Base-by-base conservation (phyloP, 1,139 yeast species). In the Lizanozyma gosingica region DNA sequence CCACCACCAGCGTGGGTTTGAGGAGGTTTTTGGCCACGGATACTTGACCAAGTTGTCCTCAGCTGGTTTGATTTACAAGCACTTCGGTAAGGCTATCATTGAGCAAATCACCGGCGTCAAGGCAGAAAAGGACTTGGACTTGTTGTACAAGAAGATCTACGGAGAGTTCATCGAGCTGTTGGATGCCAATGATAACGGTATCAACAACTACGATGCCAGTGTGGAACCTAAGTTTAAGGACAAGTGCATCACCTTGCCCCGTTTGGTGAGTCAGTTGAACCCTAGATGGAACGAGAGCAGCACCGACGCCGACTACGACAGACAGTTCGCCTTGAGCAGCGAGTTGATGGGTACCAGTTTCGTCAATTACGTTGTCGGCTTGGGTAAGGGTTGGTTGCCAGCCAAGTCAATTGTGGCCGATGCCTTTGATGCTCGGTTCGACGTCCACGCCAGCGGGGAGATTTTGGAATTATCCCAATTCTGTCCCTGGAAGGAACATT, bases 111-210 rank as follows among this genome's bases (percentile, higher is more conserved):
- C 67, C 47, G 51, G 55, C 18, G 54, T 62, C 43, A 57, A 65
- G 14, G 48, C 56, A 3, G 55, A 62, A 11, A 62, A 67, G 34
- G 62, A 67, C n/a, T 33, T 33, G 35, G 83, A 81, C 18, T 62
- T 79, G 36, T 65, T 92, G 43, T 86, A 83, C 60, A 71, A 72
- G 40, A 84, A 84, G 59, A 69, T 90, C 14, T 92, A 92, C 67
- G 76, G 77, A 47, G 94, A 84, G 48, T 88, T 92, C 54, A 69
- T 92, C 45, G 98, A 90, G 60, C 81, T 95, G 17, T 73, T 92
- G 40, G 99, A 92, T 64, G 98, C 97, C 42, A 87, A 88, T 55
- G 99, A 92, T 59, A 92, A 92, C 55, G 99, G 99, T 53, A 78
- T 92, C 45, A 73, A 74, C 54, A 83, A 84, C 52, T 87, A 80